A percentile compares a stretch with the other conserved stretches of the same genome.
Evolutionary conservation across 768 basidiomycete genomes (phyloP).

Genomic region (Tephrocybe sp.): DNA sequence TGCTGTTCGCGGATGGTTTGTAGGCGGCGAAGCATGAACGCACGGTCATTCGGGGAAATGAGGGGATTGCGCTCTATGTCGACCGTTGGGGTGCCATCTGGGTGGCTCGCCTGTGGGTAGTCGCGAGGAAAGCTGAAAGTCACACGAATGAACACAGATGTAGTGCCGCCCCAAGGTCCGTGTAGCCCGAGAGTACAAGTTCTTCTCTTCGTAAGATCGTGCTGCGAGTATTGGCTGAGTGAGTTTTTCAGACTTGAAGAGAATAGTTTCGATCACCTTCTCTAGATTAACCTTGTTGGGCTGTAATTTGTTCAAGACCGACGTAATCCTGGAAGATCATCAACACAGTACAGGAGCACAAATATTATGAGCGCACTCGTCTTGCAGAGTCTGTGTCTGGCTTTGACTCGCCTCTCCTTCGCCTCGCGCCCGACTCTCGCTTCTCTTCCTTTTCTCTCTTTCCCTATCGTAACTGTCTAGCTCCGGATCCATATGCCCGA

Average conservation of each 20-base stretch:
- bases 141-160: conserved; percentile 82
- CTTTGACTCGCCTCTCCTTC: conserved; percentile 23
- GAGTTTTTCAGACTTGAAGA: neutral
- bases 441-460: conserved; percentile 36
- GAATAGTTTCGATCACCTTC: conserved; percentile 49
- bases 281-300: conserved; percentile 80
- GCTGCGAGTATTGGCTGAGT: conserved; percentile 33
- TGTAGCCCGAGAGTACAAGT: conserved; percentile 85
- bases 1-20: conserved; percentile 67
- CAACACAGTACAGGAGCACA: neutral
- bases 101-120: conserved; percentile 67
- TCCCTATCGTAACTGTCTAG: conserved; percentile 12
- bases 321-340: conserved; percentile 55
- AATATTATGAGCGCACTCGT: conserved; percentile 54
- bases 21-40: conserved; percentile 76
- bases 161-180: conserved; percentile 89
- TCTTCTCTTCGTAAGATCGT: conserved; percentile 69
- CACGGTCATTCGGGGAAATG: conserved; percentile 75
- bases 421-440: conserved; percentile 44
- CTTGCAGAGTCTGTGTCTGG: conserved; percentile 55
- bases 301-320: conserved; percentile 65
- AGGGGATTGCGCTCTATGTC: conserved; percentile 84
- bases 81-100: conserved; percentile 68
- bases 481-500: conserved; percentile 16
- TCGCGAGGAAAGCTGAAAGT: conserved; percentile 86